These are phyloP conservation scores for Aspergillus felis DNA, from an alignment of 2,329 filamentous ascomycete genomes.

Conservation along the genomic window DNA sequence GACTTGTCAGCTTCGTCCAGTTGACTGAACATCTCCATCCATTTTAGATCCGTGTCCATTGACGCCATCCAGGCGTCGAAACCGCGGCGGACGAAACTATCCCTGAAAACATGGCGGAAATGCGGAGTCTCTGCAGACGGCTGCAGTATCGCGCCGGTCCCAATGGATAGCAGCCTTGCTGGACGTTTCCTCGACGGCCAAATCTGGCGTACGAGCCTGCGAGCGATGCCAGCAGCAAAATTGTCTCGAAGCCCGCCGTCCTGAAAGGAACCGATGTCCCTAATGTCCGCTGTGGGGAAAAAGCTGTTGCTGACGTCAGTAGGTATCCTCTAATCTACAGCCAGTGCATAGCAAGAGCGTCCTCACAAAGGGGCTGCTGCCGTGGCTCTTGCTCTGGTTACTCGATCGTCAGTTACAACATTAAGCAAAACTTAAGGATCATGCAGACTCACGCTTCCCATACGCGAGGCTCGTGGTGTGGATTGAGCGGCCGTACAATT, in stretches of 20 bases:
- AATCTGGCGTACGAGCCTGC: constrained; percentile 12
- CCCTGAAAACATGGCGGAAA: constrained; percentile 19
- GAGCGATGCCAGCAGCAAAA: constrained; percentile 11
- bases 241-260: constrained; percentile 13
- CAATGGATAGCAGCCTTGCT: constrained; percentile 13
- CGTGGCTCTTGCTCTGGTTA: constrained; percentile 16
- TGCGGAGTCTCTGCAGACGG: constrained; percentile 6
- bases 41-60: constrained; percentile 16
- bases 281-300: constrained; percentile 14
- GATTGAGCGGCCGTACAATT: constrained; percentile 9
- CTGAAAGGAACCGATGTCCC: constrained; percentile 9
- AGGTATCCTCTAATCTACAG: not conserved
- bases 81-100: constrained; percentile 17
- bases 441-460: constrained; percentile 11
- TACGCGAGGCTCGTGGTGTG: constrained; percentile 7
- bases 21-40: constrained; percentile 7
- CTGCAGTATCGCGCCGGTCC: constrained; percentile 7
- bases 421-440: not conserved
- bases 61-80: constrained; percentile 20
- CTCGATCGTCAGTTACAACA: not conserved
- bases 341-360: not conserved
- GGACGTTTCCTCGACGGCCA: constrained; percentile 12
- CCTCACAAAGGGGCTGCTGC: constrained; percentile 17
- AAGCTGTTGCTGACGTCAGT: constrained; percentile 9
- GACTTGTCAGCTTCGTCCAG: constrained; percentile 2